Evolutionary conservation across 129 eudicot genomes (phyloP), one percentile per base, ranked within the genome.

Genomic region (Flaveria brownii): DNA sequence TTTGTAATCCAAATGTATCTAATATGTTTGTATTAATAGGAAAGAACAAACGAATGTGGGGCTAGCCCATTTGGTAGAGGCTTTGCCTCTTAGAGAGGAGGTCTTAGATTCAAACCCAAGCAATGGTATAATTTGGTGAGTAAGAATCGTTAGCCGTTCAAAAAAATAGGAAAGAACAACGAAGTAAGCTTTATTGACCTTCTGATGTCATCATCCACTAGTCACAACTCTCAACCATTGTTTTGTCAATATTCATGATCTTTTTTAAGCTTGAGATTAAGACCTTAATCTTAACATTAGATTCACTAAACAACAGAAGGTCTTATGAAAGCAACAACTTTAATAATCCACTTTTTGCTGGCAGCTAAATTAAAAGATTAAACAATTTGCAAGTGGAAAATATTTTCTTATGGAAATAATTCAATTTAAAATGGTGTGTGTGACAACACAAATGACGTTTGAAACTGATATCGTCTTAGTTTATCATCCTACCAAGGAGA

Each of bases 381-480:
- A 54, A 55, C 59, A 68, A 54, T 30, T 42, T 55, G 45, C 47
- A 68, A 54, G 26, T 67, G 46, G 46, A 43, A 63, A 43, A 9
- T 18, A 2, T 67, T 8, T 26, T 28, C n/a, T 49, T 51, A 36
- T 12, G 33, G 1, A 36, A 36, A 36, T 36, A 36, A 36, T 36
- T 36, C 6, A 39, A 63, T 50, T 62, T 26, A 0, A 12, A 45
- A 79, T 36, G 78, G 36, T 79, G 83, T 30, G 16, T 62, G 73
- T 80, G 83, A 79, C 77, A 39, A 72, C 39, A 55, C 68, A 62
- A 72, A 72, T 79, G 83, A 63, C 72, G 66, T 49, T 60, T 36
- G 25, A 49, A 14, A 49, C 17, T 13, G 14, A 49, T 49, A 13
- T 12, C 16, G 14, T 45, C 5, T 15, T 49, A 49, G 14, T 14